Percentiles rank a stretch among this genome's conserved stretches.
phyloP scores from a whole-genome alignment of 169 alveolate species.

The Perkinsus marinus region DNA sequence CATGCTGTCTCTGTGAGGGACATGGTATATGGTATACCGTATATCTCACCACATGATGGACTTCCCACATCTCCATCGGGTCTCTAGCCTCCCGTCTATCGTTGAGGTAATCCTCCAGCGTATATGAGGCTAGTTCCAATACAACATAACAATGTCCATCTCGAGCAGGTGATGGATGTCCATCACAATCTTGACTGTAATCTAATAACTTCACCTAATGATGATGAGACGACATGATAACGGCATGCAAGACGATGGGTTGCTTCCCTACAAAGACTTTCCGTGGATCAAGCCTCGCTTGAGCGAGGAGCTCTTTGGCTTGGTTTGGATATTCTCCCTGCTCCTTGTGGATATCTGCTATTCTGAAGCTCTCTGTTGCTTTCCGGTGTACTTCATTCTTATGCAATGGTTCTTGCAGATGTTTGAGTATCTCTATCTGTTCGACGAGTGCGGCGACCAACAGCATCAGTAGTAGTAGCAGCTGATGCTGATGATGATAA shows the following conservation, averaged over 20 bases:
- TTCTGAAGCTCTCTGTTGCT: neutral
- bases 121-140: neutral
- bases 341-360: neutral
- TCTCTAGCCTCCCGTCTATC: neutral
- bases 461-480: no score
- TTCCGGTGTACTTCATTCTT: neutral
- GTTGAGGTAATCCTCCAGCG: neutral
- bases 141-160: neutral
- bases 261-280: neutral
- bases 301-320: neutral
- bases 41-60: neutral
- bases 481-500: no score
- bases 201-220: neutral
- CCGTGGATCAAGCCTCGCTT: neutral
- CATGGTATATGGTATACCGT: neutral
- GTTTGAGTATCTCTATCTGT: neutral
- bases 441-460: neutral
- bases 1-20: no score
- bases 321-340: neutral
- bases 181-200: neutral
- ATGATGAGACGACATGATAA: neutral
- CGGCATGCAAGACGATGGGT: neutral
- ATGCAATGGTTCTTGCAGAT: neutral
- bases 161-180: neutral
- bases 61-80: neutral